Percentiles rank a stretch among this genome's conserved stretches.
Evolutionary conservation across 805 yeast species (phyloP).

Genomic region (Diddensiella santjacobensis): DNA sequence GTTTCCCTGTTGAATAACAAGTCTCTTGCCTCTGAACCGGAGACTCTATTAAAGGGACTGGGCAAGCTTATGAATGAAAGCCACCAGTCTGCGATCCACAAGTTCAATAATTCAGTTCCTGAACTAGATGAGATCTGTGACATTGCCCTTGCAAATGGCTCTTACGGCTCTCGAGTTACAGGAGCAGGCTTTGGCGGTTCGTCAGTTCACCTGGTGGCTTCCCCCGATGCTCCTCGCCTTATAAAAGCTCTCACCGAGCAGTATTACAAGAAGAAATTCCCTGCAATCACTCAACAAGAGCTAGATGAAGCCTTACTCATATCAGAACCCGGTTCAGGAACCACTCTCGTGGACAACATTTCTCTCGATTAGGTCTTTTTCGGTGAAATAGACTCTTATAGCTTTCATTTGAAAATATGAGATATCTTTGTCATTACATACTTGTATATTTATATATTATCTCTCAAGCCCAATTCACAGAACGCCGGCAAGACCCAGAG

Average conservation of each 20-base stretch:
- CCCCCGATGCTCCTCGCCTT: constrained; percentile 39
- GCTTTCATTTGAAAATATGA: neutral
- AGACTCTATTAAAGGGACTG: constrained; percentile 40
- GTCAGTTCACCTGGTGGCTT: constrained; percentile 58
- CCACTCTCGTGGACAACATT: constrained; percentile 27
- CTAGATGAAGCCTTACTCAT: constrained; percentile 51
- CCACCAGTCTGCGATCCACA: constrained; percentile 48
- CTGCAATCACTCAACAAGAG: constrained; percentile 44
- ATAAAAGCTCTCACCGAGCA: constrained; percentile 44
- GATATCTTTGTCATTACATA: neutral
- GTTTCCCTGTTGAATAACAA: constrained; percentile 38
- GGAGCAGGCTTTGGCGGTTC: constrained; percentile 83
- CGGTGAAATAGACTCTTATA: neutral
- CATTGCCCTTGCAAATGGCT: constrained; percentile 53
- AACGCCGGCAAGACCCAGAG: constrained; percentile 11
- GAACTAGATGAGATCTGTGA: constrained; percentile 51
- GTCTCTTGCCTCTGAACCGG: constrained; percentile 21
- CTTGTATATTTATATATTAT: too few relatives aligned
- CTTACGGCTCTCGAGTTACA: constrained; percentile 66
- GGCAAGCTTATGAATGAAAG: constrained; percentile 59
- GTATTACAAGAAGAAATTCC: constrained; percentile 49
- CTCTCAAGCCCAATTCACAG: too few relatives aligned
- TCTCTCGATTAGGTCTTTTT: constrained; percentile 12
- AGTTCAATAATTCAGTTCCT: constrained; percentile 53
- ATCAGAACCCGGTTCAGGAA: constrained; percentile 55